Evolutionary conservation across 768 basidiomycete species (phyloP).

Genomic region (Tricholoma sp.): DNA sequence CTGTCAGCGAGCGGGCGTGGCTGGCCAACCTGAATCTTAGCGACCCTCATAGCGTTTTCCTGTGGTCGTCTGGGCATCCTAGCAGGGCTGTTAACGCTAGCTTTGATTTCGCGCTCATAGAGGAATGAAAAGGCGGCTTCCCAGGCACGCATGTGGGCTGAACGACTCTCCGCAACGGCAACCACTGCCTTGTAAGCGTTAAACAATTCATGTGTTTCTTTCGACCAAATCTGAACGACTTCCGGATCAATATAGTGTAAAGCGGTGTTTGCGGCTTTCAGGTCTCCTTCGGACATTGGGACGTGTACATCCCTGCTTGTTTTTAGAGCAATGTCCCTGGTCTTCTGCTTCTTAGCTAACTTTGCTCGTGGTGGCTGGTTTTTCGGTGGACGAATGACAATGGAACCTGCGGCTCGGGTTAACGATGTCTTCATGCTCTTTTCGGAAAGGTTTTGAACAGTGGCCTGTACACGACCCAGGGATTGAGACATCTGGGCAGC

Average conservation of each 20-base stretch:
- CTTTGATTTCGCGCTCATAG: constrained; percentile 41
- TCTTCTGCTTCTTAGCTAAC: no score
- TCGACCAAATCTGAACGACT: constrained; percentile 35
- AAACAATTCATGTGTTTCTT: constrained; percentile 29
- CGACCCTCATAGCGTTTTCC: constrained; percentile 46
- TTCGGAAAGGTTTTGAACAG: constrained; percentile 25
- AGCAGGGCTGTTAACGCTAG: constrained; percentile 24
- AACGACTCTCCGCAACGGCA: constrained; percentile 40
- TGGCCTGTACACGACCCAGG: constrained; percentile 26
- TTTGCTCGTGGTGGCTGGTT: neutral
- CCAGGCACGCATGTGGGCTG: constrained; percentile 56
- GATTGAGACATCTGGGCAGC: constrained; percentile 44
- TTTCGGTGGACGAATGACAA: neutral
- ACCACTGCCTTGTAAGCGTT: constrained; percentile 34
- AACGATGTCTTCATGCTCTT: constrained; percentile 17
- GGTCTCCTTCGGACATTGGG: neutral
- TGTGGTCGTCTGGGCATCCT: constrained; percentile 36
- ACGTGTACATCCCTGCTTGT: neutral
- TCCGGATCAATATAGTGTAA: constrained; percentile 12
- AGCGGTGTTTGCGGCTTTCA: neutral
- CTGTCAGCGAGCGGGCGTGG: constrained; percentile 53
- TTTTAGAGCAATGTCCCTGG: neutral
- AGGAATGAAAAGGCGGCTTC: constrained; percentile 53
- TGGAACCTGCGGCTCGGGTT: neutral
- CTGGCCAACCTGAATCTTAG: constrained; percentile 49